phyloP scores from a whole-genome alignment of 2,329 filamentous ascomycete genomes.

The Fusarium haematococcum region DNA sequence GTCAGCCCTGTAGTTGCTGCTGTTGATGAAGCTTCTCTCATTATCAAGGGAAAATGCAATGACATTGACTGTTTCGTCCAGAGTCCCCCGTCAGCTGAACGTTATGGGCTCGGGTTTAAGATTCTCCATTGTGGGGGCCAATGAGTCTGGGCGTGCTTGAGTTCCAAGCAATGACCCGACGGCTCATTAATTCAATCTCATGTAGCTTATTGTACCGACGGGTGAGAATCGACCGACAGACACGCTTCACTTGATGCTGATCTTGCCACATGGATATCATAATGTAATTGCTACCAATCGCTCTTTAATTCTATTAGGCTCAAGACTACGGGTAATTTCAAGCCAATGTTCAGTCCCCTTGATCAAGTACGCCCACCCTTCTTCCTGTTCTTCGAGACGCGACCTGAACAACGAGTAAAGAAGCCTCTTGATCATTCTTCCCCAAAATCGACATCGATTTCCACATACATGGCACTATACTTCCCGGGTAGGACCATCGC shows the following conservation, averaged over 20 bases:
- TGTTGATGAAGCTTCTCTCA: too few species aligned
- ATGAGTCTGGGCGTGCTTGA: too few species aligned
- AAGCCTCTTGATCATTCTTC: neutral
- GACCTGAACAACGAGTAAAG: neutral
- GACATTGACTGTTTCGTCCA: too few species aligned
- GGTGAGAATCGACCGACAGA: neutral
- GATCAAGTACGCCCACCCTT: too few species aligned
- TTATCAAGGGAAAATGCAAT: too few species aligned
- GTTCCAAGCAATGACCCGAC: neutral
- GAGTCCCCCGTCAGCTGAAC: too few species aligned
- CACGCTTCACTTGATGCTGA: neutral
- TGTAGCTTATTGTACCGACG: neutral
- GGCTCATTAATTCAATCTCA: neutral
- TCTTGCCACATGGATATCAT: neutral
- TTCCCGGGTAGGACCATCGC: neutral
- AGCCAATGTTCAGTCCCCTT: neutral
- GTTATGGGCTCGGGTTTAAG: too few species aligned
- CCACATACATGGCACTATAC: neutral
- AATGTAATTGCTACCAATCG: neutral
- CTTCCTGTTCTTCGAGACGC: too few species aligned
- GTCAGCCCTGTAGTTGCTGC: too few species aligned
- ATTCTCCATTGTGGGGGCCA: too few species aligned
- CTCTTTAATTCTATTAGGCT: neutral
- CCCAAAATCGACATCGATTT: neutral
- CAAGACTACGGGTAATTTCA: neutral